These are phyloP conservation scores for Sugiyamaella smithiae DNA, from an alignment of 805 yeast species.

Conservation along the genomic window DNA sequence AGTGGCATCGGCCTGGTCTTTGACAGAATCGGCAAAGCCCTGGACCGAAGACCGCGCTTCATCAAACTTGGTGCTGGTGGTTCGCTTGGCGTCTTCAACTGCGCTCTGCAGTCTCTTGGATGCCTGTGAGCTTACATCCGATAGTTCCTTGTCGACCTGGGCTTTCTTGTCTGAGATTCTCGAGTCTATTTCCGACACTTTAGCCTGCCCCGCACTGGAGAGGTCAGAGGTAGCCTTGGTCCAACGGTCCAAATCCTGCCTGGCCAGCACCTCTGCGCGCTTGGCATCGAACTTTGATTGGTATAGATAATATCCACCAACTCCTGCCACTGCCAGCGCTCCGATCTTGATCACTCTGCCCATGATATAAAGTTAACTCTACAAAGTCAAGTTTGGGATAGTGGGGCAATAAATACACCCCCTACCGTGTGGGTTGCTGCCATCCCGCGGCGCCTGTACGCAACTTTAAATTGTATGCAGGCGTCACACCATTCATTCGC, in stretches of 20 bases:
- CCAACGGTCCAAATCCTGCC: slow-evolving; percentile 21
- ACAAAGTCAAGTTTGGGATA: slow-evolving; percentile 37
- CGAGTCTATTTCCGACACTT: slow-evolving; percentile 5
- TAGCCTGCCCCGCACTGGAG: slow-evolving; percentile 3
- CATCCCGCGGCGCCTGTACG: slow-evolving; percentile 32
- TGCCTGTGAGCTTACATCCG: background rate
- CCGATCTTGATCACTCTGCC: slow-evolving; percentile 19
- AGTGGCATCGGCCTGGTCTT: slow-evolving; percentile 11
- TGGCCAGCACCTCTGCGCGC: slow-evolving; percentile 22
- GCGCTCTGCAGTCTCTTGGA: slow-evolving; percentile 8
- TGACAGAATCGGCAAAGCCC: slow-evolving; percentile 2
- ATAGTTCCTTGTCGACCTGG: background rate
- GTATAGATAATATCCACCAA: slow-evolving; percentile 24
- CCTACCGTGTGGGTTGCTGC: slow-evolving; percentile 38
- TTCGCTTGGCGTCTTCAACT: slow-evolving; percentile 11
- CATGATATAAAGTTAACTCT: slow-evolving; percentile 10
- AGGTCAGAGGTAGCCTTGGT: slow-evolving; percentile 14
- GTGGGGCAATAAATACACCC: slow-evolving; percentile 33
- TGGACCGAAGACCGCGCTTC: slow-evolving; percentile 13
- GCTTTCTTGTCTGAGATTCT: background rate
- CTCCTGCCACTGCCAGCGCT: slow-evolving; percentile 21
- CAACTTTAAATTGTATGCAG: no score
- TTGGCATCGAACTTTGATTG: slow-evolving; percentile 19
- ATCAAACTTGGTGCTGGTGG: slow-evolving; percentile 7
- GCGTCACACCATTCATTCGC: no score